Percentiles rank a stretch among this genome's conserved stretches.
These are phyloP conservation scores for Rhodotorula sp. DNA, from an alignment of 1,284 basidiomycete genomes.

Conservation along the genomic window DNA sequence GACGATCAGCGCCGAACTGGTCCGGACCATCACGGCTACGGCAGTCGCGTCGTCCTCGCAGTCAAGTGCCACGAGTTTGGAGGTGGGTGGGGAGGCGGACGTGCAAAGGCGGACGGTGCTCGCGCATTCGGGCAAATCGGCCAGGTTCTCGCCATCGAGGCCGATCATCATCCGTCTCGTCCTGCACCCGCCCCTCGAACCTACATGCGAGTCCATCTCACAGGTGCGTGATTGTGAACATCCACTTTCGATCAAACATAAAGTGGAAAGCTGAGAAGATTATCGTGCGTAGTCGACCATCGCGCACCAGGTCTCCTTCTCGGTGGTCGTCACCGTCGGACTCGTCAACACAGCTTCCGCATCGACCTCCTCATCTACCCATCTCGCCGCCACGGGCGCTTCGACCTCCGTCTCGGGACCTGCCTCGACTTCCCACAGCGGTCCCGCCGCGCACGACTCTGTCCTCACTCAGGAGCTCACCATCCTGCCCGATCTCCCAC, in stretches of 20 bases:
- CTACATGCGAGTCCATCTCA: conserved; percentile 33
- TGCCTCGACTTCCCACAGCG: background rate
- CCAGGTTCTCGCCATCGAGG: conserved; percentile 33
- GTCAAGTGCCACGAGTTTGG: background rate
- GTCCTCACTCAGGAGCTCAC: conserved; percentile 20
- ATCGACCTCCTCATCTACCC: background rate
- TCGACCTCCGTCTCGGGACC: background rate
- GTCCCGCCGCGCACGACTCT: background rate
- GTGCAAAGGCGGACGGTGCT: conserved; percentile 26
- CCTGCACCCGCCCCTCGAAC: conserved; percentile 30
- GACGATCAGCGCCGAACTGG: conserved; percentile 39
- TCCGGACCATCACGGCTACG: conserved; percentile 21
- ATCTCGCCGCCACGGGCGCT: background rate
- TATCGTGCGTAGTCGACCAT: conserved; percentile 26
- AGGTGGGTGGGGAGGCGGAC: background rate
- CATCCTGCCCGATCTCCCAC: conserved; percentile 27
- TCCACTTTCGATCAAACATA: no score
- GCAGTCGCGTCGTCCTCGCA: background rate
- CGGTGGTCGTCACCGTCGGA: conserved; percentile 29
- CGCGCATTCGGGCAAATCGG: conserved; percentile 39
- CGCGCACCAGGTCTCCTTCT: conserved; percentile 32
- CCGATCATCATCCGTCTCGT: conserved; percentile 36
- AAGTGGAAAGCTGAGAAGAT: background rate
- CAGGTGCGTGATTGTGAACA: conserved; percentile 17
- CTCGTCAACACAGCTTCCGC: conserved; percentile 11